phyloP scores from a whole-genome alignment of 208 protist species.

The Wallacemonas sp. region DNA sequence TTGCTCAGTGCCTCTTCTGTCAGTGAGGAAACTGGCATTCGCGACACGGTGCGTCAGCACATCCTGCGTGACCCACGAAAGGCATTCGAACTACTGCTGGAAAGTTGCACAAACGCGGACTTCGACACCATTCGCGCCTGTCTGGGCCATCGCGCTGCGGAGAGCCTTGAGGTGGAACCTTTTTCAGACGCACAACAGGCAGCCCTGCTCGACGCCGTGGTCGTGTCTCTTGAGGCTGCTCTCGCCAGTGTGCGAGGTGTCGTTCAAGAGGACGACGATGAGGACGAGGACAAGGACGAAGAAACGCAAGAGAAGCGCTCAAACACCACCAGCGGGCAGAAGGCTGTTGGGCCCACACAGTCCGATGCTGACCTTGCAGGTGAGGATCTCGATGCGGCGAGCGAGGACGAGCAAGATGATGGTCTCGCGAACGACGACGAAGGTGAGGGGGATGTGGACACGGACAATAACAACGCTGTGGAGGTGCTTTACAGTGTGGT shows the following conservation, averaged over 20 bases:
- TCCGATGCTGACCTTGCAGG: too few relatives aligned
- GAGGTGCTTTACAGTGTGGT: conserved; percentile 30
- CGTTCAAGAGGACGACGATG: conserved; percentile 4
- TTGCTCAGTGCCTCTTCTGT: conserved; percentile 29
- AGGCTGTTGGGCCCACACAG: too few relatives aligned
- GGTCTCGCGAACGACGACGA: conserved; percentile 3
- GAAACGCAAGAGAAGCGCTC: conserved; percentile 6
- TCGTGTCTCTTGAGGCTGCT: conserved; percentile 23
- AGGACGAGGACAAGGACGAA: not conserved
- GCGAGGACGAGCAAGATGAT: conserved; percentile 12
- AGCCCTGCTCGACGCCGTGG: conserved; percentile 36
- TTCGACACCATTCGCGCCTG: conserved; percentile 43
- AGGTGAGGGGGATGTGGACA: conserved; percentile 16
- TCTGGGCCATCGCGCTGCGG: conserved; percentile 15
- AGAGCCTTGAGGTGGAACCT: conserved; percentile 9
- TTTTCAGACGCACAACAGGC: conserved; percentile 34
- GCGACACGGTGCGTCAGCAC: conserved; percentile 43
- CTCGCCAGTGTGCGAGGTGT: conserved; percentile 27
- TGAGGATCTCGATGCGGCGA: conserved; percentile 3
- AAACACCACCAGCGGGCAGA: too few relatives aligned
- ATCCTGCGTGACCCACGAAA: conserved; percentile 49
- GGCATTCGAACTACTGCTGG: conserved; percentile 36
- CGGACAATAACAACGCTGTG: conserved; percentile 12
- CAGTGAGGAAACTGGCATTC: conserved; percentile 30
- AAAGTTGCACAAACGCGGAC: conserved; percentile 37